Percentiles rank a stretch among this genome's conserved stretches.
Conservation (phyloP, 768 basidiomycete genomes). For the Suillus weaverae region DNA sequence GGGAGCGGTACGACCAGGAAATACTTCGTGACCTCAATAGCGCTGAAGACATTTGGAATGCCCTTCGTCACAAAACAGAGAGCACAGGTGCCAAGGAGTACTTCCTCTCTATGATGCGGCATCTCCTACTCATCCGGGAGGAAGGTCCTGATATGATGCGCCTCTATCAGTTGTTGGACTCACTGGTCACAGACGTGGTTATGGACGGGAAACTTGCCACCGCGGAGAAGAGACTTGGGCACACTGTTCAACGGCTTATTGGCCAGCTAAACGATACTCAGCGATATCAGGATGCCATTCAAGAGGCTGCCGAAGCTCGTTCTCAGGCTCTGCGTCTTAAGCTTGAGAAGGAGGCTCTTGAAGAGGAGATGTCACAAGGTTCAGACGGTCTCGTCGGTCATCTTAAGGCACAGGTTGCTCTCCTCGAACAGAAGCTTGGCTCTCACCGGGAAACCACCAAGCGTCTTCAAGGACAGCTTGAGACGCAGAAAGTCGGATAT, state of each 20-base stretch:
- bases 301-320: constrained; percentile 72
- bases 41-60: constrained; percentile 85
- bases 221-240: constrained; percentile 81
- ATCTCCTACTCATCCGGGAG: constrained; percentile 86
- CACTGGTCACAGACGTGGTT: constrained; percentile 86
- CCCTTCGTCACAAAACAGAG: constrained; percentile 73
- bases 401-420: constrained; percentile 68
- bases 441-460: constrained; percentile 79
- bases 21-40: constrained; percentile 75
- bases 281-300: constrained; percentile 71
- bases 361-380: constrained; percentile 79
- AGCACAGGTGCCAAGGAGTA: constrained; percentile 79
- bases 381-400: constrained; percentile 82
- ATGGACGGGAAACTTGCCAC: constrained; percentile 87
- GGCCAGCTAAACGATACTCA: constrained; percentile 91
- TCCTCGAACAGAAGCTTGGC: constrained; percentile 74
- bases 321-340: constrained; percentile 62
- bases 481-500: constrained; percentile 73
- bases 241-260: constrained; percentile 86
- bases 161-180: constrained; percentile 90
- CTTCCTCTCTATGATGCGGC: constrained; percentile 92
- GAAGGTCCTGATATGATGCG: constrained; percentile 83
- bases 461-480: constrained; percentile 74
- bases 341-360: constrained; percentile 79
- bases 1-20: constrained; percentile 73